These are phyloP conservation scores for Berberis vulgaris DNA, from an alignment of 164 flowering plant genomes.

Conservation along the genomic window DNA sequence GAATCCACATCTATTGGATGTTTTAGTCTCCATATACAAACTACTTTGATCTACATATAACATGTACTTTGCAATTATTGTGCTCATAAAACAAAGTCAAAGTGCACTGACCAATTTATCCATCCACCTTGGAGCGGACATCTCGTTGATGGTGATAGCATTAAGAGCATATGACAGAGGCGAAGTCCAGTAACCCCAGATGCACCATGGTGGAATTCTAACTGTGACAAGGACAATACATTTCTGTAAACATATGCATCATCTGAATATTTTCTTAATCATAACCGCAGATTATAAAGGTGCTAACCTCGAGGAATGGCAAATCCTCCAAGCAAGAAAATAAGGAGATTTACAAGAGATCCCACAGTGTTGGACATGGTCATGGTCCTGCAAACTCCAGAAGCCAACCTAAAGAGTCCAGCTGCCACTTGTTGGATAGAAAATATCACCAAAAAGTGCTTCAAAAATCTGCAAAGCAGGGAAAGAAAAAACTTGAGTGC, in stretches of 20 bases:
- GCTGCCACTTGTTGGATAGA: slow-evolving; percentile 81
- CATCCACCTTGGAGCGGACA: slow-evolving; percentile 41
- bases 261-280: not conserved
- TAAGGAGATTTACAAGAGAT: slow-evolving; percentile 41
- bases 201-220: slow-evolving; percentile 66
- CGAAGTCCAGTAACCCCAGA: slow-evolving; percentile 37
- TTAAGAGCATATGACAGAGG: slow-evolving; percentile 30
- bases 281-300: not conserved
- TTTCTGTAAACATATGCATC: not conserved
- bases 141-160: slow-evolving; percentile 31
- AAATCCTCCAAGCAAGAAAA: slow-evolving; percentile 85
- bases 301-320: slow-evolving; percentile 61
- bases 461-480: slow-evolving; percentile 58
- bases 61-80: not conserved
- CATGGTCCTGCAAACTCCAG: slow-evolving; percentile 62
- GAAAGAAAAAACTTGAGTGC: not conserved
- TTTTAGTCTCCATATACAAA: too few species aligned
- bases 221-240: not conserved
- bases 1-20: too few species aligned
- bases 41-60: not conserved
- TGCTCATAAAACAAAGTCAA: not conserved
- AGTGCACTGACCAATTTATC: slow-evolving; percentile 17
- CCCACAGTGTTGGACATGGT: slow-evolving; percentile 67
- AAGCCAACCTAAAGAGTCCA: slow-evolving; percentile 58
- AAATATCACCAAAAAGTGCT: slow-evolving; percentile 56